These are phyloP conservation scores for Neurospora pannonica DNA, from an alignment of 495 filamentous ascomycete genomes.

Conservation along the genomic window DNA sequence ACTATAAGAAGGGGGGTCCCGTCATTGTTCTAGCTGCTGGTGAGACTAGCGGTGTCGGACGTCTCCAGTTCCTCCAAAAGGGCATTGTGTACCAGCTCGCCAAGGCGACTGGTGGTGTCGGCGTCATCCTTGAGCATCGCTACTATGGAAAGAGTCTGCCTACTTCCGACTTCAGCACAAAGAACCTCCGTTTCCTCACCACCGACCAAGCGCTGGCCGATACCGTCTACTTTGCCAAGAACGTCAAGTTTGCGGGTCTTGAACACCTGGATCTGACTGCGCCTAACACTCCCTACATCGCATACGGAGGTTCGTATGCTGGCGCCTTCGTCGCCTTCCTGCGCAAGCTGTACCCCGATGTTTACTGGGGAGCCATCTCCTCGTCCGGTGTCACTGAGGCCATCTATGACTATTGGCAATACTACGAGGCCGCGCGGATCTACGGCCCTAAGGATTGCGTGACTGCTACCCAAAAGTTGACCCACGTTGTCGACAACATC, in stretches of 20 bases:
- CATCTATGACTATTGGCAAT: conserved; percentile 63
- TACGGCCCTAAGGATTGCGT: conserved; percentile 46
- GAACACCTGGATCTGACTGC: conserved; percentile 52
- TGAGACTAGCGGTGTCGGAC: conserved; percentile 46
- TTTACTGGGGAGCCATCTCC: conserved; percentile 59
- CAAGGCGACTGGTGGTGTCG: conserved; percentile 55
- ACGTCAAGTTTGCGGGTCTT: conserved; percentile 57
- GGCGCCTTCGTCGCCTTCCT: conserved; percentile 64
- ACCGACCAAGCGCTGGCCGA: conserved; percentile 70
- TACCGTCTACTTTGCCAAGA: conserved; percentile 58
- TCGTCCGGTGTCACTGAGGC: conserved; percentile 63
- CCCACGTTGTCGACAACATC: conserved; percentile 56
- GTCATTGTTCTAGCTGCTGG: conserved; percentile 62
- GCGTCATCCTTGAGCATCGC: conserved; percentile 65
- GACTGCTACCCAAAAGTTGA: conserved; percentile 43
- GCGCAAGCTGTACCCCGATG: conserved; percentile 56
- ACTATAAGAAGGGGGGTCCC: conserved; percentile 60
- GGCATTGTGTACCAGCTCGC: conserved; percentile 57
- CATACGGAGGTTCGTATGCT: conserved; percentile 67
- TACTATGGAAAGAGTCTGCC: conserved; percentile 63
- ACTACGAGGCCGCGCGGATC: conserved; percentile 54
- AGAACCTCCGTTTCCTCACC: conserved; percentile 62
- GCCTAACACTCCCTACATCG: conserved; percentile 50
- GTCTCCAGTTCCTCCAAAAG: conserved; percentile 58
- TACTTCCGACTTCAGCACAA: conserved; percentile 45